Conservation (phyloP, 2,329 filamentous ascomycete species). For the Aureobasidium vineae region DNA sequence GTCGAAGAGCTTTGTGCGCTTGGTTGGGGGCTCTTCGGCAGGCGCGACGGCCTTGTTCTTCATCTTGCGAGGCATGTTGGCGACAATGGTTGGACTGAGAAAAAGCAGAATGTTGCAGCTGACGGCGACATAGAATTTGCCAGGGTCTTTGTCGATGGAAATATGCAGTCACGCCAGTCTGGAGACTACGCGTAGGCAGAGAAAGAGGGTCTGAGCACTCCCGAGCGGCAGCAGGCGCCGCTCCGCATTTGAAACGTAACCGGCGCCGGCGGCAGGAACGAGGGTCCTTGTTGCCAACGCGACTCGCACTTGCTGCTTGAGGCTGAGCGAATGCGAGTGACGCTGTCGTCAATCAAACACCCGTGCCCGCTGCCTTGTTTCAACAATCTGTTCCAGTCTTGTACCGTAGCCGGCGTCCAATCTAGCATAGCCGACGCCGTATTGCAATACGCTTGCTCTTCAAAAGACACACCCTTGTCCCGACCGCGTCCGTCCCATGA, state of each 20-base stretch:
- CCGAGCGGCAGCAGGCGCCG: not conserved
- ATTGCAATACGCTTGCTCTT: slow-evolving; percentile 14
- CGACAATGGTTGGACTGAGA: not conserved
- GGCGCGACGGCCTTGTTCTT: slow-evolving; percentile 17
- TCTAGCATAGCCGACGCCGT: not conserved
- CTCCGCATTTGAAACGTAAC: not conserved
- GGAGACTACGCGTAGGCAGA: not conserved
- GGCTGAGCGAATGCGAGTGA: not conserved
- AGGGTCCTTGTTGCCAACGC: not conserved
- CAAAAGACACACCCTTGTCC: not conserved
- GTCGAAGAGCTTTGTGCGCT: slow-evolving; percentile 38
- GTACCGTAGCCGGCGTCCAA: not conserved
- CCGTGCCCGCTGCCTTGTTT: not conserved
- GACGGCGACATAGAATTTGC: slow-evolving; percentile 21
- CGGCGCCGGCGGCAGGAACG: slow-evolving; percentile 1
- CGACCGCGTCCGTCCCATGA: not conserved
- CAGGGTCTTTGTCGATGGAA: not conserved
- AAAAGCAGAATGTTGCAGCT: not conserved
- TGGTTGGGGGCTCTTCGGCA: slow-evolving; percentile 31
- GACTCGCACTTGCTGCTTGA: not conserved
- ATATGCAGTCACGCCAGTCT: not conserved
- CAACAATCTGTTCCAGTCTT: not conserved
- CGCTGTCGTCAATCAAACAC: slow-evolving; percentile 3
- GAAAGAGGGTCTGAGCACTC: slow-evolving; percentile 4
- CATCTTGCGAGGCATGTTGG: slow-evolving; percentile 26